phyloP scores from a whole-genome alignment of 2,329 filamentous ascomycete genomes.

The Botrytis hyacinthi region DNA sequence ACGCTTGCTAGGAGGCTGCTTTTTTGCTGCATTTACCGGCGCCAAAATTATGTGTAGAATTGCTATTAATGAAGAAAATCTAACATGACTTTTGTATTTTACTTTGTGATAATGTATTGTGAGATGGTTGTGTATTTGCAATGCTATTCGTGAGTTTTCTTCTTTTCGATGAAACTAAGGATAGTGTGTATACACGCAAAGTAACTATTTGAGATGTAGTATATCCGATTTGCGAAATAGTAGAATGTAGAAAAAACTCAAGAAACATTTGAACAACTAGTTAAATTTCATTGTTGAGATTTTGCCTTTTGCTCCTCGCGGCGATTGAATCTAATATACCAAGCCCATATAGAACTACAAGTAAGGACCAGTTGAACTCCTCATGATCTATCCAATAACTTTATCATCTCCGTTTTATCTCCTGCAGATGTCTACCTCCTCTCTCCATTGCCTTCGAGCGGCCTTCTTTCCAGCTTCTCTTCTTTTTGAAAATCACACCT shows the following conservation, averaged over 20 bases:
- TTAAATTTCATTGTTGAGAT: conserved; percentile 1
- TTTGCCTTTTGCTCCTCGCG: conserved; percentile 7
- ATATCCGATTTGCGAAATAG: background rate
- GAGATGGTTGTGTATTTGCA: background rate
- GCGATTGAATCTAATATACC: background rate
- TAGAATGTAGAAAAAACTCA: background rate
- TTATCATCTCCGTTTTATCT: background rate
- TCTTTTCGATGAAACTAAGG: background rate
- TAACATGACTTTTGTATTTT: background rate
- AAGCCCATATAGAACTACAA: conserved; percentile 9
- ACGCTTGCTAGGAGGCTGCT: conserved; percentile 6
- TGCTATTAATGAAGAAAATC: background rate
- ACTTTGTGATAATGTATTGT: background rate
- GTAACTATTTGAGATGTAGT: background rate
- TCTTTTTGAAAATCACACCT: background rate
- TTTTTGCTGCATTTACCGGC: conserved; percentile 8
- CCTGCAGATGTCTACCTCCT: background rate
- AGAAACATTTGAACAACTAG: background rate
- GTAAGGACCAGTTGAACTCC: background rate
- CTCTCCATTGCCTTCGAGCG: no score
- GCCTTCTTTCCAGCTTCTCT: background rate
- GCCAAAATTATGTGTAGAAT: conserved; percentile 11
- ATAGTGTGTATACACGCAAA: background rate
- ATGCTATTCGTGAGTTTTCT: background rate
- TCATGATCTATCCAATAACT: background rate